Evolutionary conservation across 257 asterid species (phyloP), one percentile per base, ranked within the genome.

Genomic region (Catharanthus roseus): DNA sequence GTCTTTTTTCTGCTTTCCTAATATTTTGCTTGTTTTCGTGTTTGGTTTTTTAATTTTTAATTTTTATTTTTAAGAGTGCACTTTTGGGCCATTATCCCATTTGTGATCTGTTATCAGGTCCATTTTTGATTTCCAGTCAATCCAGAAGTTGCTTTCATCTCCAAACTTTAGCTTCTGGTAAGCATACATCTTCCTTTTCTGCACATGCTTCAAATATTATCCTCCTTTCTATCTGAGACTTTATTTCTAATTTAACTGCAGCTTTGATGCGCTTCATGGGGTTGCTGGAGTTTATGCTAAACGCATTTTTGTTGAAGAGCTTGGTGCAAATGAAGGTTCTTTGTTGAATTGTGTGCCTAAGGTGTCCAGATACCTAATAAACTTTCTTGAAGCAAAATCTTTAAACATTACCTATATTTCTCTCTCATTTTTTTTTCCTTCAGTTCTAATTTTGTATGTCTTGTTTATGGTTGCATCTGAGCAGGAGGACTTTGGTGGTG

Each of bases 401-500:
- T 67, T 19, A 64, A n/a, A 39, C 58, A 4, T n/a, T 56, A 38
- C 64, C 41, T 44, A 41, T 57, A 1, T 44, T 21, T 38, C 45
- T n/a, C 12, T 28, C 31, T 10, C 3, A 34, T 33, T 41, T 23
- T 34, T 72, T 50, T 10, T 51, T 13, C 44, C 11, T 51, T 13
- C 44, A 69, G 31, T 54, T 24, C 34, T 41, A 55, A 51, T 28
- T 73, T 55, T 34, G 47, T 16, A 24, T 58, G 8, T 12, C 63
- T 64, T 66, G 68, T 50, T n/a, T 55, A 49, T 78, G 36, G 73
- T 47, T 71, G 70, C 53, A 71, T 71, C 72, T 70, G 83, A 71
- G 83, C 87, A 93, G 99, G 99, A 93, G 79, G 99, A 93, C 80
- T 93, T 93, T 80, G 97, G 99, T 75, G 97, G 99, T 78, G 97